phyloP scores from a whole-genome alignment of 805 yeast species.

The Pachysolen tannophilus region DNA sequence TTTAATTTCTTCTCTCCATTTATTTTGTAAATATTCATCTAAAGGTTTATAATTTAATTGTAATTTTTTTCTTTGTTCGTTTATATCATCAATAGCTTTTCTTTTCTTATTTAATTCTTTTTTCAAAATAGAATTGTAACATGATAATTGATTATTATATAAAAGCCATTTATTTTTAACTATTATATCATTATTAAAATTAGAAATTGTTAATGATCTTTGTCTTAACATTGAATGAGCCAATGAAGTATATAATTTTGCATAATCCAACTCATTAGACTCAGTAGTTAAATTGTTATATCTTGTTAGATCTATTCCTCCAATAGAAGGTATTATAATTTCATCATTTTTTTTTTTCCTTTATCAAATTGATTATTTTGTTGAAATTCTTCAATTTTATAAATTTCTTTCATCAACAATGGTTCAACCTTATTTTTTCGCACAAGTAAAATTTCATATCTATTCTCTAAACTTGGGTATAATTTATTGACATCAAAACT shows the following conservation, averaged over 20 bases:
- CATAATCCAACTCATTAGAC: slow-evolving; percentile 13
- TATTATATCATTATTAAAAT: neutral
- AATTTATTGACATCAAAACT: neutral
- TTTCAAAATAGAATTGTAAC: slow-evolving; percentile 20
- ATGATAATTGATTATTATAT: slow-evolving; percentile 25
- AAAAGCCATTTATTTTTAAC: slow-evolving; percentile 27
- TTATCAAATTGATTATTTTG: slow-evolving; percentile 12
- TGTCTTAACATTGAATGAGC: slow-evolving; percentile 32
- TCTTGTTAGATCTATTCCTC: slow-evolving; percentile 24
- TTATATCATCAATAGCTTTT: slow-evolving; percentile 33
- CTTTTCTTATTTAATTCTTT: slow-evolving; percentile 29
- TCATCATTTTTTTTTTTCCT: slow-evolving; percentile 13
- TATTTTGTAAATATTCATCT: slow-evolving; percentile 32
- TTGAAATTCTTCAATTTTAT: slow-evolving; percentile 14
- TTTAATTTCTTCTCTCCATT: slow-evolving; percentile 44
- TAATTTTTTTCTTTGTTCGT: slow-evolving; percentile 30
- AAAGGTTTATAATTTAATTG: slow-evolving; percentile 38
- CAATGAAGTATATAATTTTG: slow-evolving; percentile 27
- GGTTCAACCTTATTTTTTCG: neutral
- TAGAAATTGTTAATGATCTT: slow-evolving; percentile 29
- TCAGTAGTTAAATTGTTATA: slow-evolving; percentile 18
- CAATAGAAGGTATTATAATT: slow-evolving; percentile 11
- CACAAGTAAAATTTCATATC: neutral
- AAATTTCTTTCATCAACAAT: slow-evolving; percentile 5
- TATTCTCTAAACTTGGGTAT: slow-evolving; percentile 4